These are phyloP conservation scores for Hymenoscyphus repandus DNA, from an alignment of 2,329 filamentous ascomycete genomes.

Conservation along the genomic window DNA sequence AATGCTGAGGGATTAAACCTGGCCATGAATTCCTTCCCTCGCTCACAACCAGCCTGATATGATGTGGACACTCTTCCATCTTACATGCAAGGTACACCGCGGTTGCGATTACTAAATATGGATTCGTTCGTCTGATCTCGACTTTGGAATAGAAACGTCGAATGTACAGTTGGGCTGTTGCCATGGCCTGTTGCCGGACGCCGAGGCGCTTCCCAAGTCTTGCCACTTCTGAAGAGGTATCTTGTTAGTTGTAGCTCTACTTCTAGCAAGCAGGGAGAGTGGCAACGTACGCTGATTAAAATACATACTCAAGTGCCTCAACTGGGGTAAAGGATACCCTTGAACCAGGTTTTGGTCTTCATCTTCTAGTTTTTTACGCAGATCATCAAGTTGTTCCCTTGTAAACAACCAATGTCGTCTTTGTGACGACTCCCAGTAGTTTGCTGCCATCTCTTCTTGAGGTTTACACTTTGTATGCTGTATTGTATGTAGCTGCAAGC, in stretches of 20 bases:
- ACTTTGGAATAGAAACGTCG: slow-evolving; percentile 90
- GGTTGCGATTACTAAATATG: slow-evolving; percentile 88
- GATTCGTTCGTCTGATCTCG: slow-evolving; percentile 87
- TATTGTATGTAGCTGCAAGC: no score
- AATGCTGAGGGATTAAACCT: slow-evolving; percentile 37
- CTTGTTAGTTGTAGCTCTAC: neutral
- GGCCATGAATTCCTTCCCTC: slow-evolving; percentile 85
- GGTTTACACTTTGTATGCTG: no score
- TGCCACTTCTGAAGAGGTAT: slow-evolving; percentile 57
- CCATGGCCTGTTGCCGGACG: slow-evolving; percentile 84
- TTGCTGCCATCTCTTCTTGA: slow-evolving; percentile 44
- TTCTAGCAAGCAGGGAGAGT: neutral
- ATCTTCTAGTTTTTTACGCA: slow-evolving; percentile 72
- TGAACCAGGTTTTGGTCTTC: slow-evolving; percentile 69
- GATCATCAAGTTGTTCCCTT: slow-evolving; percentile 69
- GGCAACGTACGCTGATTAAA: slow-evolving; percentile 73
- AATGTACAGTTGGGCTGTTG: slow-evolving; percentile 91
- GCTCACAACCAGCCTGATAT: slow-evolving; percentile 83
- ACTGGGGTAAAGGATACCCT: slow-evolving; percentile 76
- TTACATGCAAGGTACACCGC: slow-evolving; percentile 94
- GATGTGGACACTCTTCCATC: slow-evolving; percentile 95
- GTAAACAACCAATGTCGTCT: slow-evolving; percentile 86
- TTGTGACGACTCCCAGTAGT: slow-evolving; percentile 96
- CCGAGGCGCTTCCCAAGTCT: slow-evolving; percentile 80
- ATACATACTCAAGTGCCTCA: slow-evolving; percentile 80